A percentile compares a stretch with the other conserved stretches of the same genome.
Conservation (phyloP, 352 stramenopile species). For the Phytophthora pistaciae region DNA sequence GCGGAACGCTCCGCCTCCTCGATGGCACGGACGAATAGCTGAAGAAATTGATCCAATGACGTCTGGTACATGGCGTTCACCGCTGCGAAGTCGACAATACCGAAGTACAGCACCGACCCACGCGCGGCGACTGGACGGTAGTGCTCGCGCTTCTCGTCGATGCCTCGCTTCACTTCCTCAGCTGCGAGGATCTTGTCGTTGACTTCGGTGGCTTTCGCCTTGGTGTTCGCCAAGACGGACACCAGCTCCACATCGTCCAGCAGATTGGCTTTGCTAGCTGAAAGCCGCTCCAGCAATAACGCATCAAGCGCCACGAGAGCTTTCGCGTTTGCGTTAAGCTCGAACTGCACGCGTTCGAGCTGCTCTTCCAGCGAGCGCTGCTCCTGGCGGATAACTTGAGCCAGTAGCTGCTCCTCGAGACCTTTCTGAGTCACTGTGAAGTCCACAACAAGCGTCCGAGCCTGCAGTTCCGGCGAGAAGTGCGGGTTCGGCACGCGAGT, state of each 20-base stretch:
- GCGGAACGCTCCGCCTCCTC: constrained; percentile 82
- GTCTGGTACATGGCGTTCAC: constrained; percentile 95
- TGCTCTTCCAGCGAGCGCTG: constrained; percentile 92
- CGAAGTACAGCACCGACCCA: constrained; percentile 91
- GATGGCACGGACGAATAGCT: constrained; percentile 87
- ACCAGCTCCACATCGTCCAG: constrained; percentile 92
- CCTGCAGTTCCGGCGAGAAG: constrained; percentile 78
- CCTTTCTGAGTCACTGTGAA: constrained; percentile 94
- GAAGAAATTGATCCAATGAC: constrained; percentile 91
- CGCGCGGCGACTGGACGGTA: constrained; percentile 91
- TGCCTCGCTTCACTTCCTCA: constrained; percentile 87
- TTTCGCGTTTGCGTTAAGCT: constrained; percentile 91
- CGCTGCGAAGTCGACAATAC: constrained; percentile 86
- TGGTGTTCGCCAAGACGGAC: constrained; percentile 87
- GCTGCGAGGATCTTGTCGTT: constrained; percentile 92
- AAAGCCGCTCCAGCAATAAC: constrained; percentile 87
- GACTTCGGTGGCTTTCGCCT: constrained; percentile 91
- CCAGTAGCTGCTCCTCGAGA: constrained; percentile 92
- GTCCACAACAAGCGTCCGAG: constrained; percentile 80
- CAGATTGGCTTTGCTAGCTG: constrained; percentile 87
- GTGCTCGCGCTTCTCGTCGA: constrained; percentile 93
- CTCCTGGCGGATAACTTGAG: constrained; percentile 93
- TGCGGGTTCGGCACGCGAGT: constrained; percentile 75
- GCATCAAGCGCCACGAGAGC: constrained; percentile 86
- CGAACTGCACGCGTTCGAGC: constrained; percentile 85